These are phyloP conservation scores for Phellopilus nigrolimitatus DNA, from an alignment of 1,284 basidiomycete species.

Conservation along the genomic window DNA sequence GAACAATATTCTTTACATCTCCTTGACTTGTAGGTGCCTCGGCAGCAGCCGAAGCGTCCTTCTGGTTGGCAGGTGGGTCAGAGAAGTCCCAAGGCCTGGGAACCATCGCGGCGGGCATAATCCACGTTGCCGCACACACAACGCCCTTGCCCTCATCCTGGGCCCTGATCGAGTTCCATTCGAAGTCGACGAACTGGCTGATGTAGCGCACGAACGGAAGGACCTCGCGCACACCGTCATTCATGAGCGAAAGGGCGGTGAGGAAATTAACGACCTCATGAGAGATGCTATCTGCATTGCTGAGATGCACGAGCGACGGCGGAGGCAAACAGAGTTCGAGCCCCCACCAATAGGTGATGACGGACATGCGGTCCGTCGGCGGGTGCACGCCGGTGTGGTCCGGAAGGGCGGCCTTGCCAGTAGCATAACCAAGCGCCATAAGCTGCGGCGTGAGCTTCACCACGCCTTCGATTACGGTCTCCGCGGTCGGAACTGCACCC, in stretches of 20 bases:
- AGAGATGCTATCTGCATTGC: constrained; percentile 53
- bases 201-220: constrained; percentile 77
- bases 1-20: constrained; percentile 1
- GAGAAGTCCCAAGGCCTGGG: constrained; percentile 21
- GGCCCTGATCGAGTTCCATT: constrained; percentile 58
- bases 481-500: constrained; percentile 68
- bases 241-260: constrained; percentile 61
- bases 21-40: constrained; percentile 2
- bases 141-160: constrained; percentile 70
- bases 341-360: constrained; percentile 86
- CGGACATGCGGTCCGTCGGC: constrained; percentile 69
- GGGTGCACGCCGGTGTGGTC: constrained; percentile 68
- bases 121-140: constrained; percentile 80
- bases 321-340: constrained; percentile 68
- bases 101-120: constrained; percentile 71
- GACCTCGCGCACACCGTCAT: constrained; percentile 69
- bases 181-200: constrained; percentile 67
- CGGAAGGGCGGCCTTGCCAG: constrained; percentile 58
- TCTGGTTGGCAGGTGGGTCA: constrained; percentile 7
- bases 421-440: constrained; percentile 72
- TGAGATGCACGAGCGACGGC: constrained; percentile 56
- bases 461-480: constrained; percentile 62
- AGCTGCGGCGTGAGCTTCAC: constrained; percentile 69
- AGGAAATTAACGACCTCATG: constrained; percentile 64
- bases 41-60: background rate